phyloP scores from a whole-genome alignment of 2,329 filamentous ascomycete genomes.

The Clarireedia sp. region DNA sequence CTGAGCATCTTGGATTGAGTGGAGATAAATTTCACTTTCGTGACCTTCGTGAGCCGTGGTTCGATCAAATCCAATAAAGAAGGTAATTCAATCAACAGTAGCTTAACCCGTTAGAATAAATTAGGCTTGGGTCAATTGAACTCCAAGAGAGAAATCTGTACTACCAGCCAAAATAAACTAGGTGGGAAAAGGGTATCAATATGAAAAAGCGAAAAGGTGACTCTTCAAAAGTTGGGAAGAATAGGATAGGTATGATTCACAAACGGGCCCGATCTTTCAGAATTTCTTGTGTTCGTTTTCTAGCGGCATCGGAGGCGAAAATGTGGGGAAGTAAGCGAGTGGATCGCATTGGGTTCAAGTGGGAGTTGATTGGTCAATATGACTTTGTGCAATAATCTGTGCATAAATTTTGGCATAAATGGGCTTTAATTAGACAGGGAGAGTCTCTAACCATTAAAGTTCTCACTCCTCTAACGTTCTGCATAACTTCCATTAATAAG shows the following conservation, averaged over 20 bases:
- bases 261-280: background rate
- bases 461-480: too few relatives aligned
- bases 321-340: conserved; percentile 6
- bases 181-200: too few relatives aligned
- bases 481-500: too few relatives aligned
- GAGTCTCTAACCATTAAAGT: too few relatives aligned
- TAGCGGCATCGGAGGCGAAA: conserved; percentile 11
- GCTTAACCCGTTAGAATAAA: too few relatives aligned
- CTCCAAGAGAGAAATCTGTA: too few relatives aligned
- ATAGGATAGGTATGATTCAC: background rate
- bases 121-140: too few relatives aligned
- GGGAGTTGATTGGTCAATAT: background rate
- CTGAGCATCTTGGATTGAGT: conserved; percentile 36
- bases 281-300: conserved; percentile 1
- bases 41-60: background rate
- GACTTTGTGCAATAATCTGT: background rate
- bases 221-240: background rate
- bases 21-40: too few relatives aligned
- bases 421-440: too few relatives aligned
- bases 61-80: background rate
- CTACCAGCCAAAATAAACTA: too few relatives aligned
- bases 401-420: background rate
- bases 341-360: too few relatives aligned
- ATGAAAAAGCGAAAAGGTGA: background rate
- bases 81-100: too few relatives aligned